Percentiles rank a stretch among this genome's conserved stretches.
Evolutionary conservation across 768 basidiomycete species (phyloP).

Genomic region (Wakefieldia striispora): DNA sequence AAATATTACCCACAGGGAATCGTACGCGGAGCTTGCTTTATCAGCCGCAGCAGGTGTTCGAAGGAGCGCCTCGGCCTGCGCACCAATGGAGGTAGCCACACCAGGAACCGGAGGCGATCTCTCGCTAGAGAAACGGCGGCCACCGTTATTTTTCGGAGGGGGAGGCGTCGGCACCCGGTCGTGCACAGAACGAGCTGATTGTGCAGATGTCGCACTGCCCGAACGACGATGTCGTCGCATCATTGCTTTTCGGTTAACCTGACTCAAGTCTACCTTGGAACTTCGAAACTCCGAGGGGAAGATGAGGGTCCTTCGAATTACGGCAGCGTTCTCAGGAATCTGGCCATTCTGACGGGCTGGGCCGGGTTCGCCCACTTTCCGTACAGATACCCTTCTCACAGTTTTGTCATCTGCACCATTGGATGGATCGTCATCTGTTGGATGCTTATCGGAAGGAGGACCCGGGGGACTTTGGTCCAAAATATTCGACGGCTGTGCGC

Average conservation of each 20-base stretch:
- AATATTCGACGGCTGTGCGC: conserved; percentile 10
- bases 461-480: conserved; percentile 16
- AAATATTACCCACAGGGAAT: conserved; percentile 63
- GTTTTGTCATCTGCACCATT: conserved; percentile 23
- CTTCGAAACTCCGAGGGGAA: conserved; percentile 66
- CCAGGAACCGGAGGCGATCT: conserved; percentile 69
- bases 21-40: conserved; percentile 70
- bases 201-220: conserved; percentile 54
- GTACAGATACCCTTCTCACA: conserved; percentile 28
- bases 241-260: conserved; percentile 55
- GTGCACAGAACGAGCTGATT: conserved; percentile 71
- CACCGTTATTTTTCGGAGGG: conserved; percentile 55
- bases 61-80: conserved; percentile 38
- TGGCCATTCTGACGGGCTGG: conserved; percentile 32
- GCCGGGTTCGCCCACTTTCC: conserved; percentile 22
- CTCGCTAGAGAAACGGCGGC: conserved; percentile 65
- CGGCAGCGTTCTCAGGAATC: conserved; percentile 39
- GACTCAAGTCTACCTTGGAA: conserved; percentile 55
- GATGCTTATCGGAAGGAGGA: conserved; percentile 23
- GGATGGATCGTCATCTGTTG: conserved; percentile 33
- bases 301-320: conserved; percentile 79
- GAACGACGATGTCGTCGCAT: conserved; percentile 52
- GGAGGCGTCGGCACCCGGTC: conserved; percentile 87
- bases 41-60: conserved; percentile 49
- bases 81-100: conserved; percentile 50